Evolutionary conservation across 2,329 filamentous ascomycete species (phyloP), one percentile per base, ranked within the genome.

Genomic region (Ophiognomonia clavigignenti-juglandacearum): DNA sequence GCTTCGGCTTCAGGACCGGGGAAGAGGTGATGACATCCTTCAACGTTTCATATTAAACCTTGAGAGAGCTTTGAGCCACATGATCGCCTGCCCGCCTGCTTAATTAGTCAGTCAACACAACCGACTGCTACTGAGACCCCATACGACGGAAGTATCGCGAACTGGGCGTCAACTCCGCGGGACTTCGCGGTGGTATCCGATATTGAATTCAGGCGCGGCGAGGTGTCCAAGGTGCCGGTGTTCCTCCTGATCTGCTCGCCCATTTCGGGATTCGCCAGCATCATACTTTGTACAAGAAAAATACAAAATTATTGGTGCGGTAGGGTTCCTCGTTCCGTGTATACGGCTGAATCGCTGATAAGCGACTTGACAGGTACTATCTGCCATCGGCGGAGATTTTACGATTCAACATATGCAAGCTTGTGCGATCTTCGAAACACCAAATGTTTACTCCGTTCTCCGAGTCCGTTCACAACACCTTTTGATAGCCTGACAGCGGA

Each of bases 311-410:
- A 14, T 14, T n/a, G 9, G 9, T 13, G 34, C 23, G n/a, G 16
- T 16, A 9, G 18, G 20, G n/a, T 10, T 31, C 1, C 19, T 20
- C 36, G 40, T 20, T 29, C 32, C 36, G 27, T 39, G 43, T 39
- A 39, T 39, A 35, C 39, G 35, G 43, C 43, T 45, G 10, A 26
- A 26, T 26, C 24, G 24, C 24, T n/a, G n/a, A n/a, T 10, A 39
- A 46, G 39, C 27, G 39, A 52, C 43, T 39, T 52, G 45, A 45
- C 45, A 44, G 42, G 27, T 37, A 42, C 29, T 24, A 49, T 52
- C 46, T 49, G 49, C 37, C 45, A 49, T 43, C 31, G 20, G 38
- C 49, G 49, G 46, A 52, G 42, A 49, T 46, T 45, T 52, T 45
- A 39, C 49, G 42, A 52, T 35, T 49, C 43, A 42, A 19, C 27